A percentile compares a stretch with the other conserved stretches of the same genome.
Conservation (phyloP, 169 alveolate genomes). For the Eimeria acervulina region DNA sequence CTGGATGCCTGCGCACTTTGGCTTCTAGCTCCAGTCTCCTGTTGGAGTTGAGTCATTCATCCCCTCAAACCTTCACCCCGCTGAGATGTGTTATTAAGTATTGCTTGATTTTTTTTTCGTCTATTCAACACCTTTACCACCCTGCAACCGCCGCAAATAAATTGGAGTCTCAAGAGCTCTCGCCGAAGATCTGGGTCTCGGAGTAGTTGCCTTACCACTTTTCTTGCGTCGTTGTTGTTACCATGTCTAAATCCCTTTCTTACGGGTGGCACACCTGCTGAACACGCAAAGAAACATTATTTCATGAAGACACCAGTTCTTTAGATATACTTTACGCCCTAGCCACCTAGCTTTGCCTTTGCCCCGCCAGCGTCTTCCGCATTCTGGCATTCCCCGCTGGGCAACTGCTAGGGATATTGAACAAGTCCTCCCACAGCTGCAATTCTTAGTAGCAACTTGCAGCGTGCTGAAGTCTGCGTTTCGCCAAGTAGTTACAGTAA, state of each 20-base stretch:
- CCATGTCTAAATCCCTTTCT: background rate
- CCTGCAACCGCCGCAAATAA: background rate
- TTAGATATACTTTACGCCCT: background rate
- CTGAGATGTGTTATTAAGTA: background rate
- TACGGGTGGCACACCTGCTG: background rate
- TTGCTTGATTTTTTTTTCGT: background rate
- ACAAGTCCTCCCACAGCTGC: background rate
- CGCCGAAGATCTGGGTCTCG: background rate
- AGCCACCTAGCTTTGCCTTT: background rate
- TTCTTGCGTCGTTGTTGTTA: background rate
- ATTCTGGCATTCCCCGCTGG: background rate
- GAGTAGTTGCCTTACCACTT: background rate
- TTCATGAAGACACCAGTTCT: background rate
- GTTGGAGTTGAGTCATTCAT: too few species aligned
- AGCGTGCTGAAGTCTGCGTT: background rate
- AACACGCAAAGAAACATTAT: background rate
- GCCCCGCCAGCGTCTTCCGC: too few species aligned
- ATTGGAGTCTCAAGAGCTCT: background rate
- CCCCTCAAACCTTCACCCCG: background rate
- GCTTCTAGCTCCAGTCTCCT: background rate
- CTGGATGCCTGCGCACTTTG: background rate
- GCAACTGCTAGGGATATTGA: background rate
- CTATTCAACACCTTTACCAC: background rate
- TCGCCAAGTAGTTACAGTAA: background rate
- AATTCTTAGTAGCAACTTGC: background rate